Base-by-base conservation (phyloP, 2,329 filamentous ascomycete genomes). In the Aspergillus sojae region DNA sequence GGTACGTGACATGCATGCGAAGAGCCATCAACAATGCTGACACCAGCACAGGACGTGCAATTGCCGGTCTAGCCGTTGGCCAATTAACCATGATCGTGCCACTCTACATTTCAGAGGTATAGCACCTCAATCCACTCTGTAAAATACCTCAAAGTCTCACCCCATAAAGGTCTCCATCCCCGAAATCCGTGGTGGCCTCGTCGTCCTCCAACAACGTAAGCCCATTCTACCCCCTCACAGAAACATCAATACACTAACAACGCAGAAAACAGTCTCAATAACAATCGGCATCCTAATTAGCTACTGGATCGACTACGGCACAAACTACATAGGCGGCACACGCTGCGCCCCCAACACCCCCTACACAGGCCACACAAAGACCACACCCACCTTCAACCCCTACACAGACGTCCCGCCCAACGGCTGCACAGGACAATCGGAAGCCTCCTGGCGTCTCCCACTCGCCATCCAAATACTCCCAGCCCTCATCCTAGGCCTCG, bases 81-180 rank as follows among this genome's bases (percentile, higher is more conserved):
- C 72, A 74, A 65, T 67, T 82, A 56, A 79, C 77, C 5, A 81
- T 81, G 75, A 82, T 84, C 6, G 80, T 83, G 1, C 84, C 84
- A 0, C 71, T 86, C 28, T 86, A 86, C 68, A 85, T 85, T 52
- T 83, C 81, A 4, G 84, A 85, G 67, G 81, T 65, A 77, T 73
- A 46, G 74, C 65, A 36, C 4, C 43, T 36, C 39, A 19, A 30
- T 28, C 10, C 5, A 26, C 12, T 4, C 19, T 34, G 7, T 36
- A 11, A 52, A 12, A n/a, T 5, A 23, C 3, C 14, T 28, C 28
- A 0, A 62, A 12, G 19, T 43, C 36, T 53, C 34, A 59, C 11
- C 12, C 30, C 70, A 53, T 56, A 74, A 81, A 61, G 83, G 83
- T 85, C 45, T 78, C 77, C 10, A 72, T 78, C 26, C 73, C 77